Conservation (phyloP, 2,329 filamentous ascomycete species). For the Clarireedia sp. region DNA sequence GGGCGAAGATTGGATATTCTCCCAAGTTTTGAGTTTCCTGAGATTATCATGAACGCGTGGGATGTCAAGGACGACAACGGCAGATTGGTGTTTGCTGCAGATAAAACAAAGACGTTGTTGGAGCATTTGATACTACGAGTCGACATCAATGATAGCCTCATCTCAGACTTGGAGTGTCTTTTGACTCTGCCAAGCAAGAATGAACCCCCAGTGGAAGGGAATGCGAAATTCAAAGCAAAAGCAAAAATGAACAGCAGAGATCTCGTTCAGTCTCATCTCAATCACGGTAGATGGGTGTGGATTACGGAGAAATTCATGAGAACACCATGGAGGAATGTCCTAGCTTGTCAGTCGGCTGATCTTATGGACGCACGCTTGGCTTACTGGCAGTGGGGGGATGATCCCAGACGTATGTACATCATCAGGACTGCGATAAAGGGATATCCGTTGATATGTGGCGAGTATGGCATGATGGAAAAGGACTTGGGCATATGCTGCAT, state of each 20-base stretch:
- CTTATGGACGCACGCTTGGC: background rate
- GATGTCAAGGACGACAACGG: background rate
- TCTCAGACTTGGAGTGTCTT: background rate
- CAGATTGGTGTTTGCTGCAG: background rate
- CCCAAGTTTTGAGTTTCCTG: background rate
- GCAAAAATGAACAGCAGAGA: background rate
- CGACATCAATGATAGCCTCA: background rate
- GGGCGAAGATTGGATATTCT: background rate
- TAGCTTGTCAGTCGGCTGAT: background rate
- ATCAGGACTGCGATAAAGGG: too few relatives aligned
- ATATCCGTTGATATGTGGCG: too few relatives aligned
- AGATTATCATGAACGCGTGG: background rate
- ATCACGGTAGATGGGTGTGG: background rate
- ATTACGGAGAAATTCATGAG: background rate
- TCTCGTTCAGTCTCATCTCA: background rate
- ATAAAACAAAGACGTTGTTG: background rate
- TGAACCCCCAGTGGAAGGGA: background rate
- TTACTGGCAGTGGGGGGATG: background rate
- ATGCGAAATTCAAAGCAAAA: background rate
- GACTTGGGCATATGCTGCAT: too few relatives aligned
- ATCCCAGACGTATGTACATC: too few relatives aligned
- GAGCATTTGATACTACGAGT: background rate
- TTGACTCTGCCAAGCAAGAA: background rate
- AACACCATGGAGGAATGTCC: background rate
- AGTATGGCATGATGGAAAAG: too few relatives aligned